Evolutionary conservation across 2,329 filamentous ascomycete genomes (phyloP), one percentile per base, ranked within the genome.

Genomic region (Xylaria sp.): DNA sequence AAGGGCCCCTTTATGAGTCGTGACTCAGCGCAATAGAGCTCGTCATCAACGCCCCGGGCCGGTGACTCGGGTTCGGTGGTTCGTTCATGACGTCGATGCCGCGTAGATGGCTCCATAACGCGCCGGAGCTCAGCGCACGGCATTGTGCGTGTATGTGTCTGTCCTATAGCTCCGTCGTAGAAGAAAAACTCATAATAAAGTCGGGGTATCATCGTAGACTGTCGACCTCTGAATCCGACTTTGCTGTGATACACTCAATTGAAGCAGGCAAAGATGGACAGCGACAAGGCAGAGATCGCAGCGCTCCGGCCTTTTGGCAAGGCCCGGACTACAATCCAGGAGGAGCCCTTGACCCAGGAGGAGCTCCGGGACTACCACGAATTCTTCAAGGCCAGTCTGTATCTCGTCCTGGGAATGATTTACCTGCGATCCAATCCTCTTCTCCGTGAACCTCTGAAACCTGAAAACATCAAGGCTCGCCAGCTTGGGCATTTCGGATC

Each of bases 401-500:
- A 92, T 70, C 81, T 92, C 54, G 87, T 86, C 65, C 75, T 92
- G 54, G 89, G 88, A 62, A 92, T 92, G 89, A 88, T 92, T 67
- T 92, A 91, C 70, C 83, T 92, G 60, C 83, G 83, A 65, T 80
- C 87, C 46, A 92, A 92, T 64, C 86, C 88, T 11, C 80, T 92
- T 10, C 83, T 92, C 49, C 81, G 81, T 61, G 83, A 91, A 66
- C 86, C 87, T 1, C 79, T 91, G 64, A 83, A 83, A 66, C 76
- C 82, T 37, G 84, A 90, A 57, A 86, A 92, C 69, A 78, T 92
- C 76, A 92, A 92, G 76, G 79, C 82, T 60, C 84, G 89, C 65
- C 78, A 92, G 73, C 72, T 92, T 1, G 89, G 89, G 46, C 89
- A 92, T 71, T 92, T 90, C 80, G 89, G 89, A 57, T 90, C 87